Evolutionary conservation across 2,329 filamentous ascomycete genomes (phyloP).

Genomic region (Mycosphaerella arachidis): DNA sequence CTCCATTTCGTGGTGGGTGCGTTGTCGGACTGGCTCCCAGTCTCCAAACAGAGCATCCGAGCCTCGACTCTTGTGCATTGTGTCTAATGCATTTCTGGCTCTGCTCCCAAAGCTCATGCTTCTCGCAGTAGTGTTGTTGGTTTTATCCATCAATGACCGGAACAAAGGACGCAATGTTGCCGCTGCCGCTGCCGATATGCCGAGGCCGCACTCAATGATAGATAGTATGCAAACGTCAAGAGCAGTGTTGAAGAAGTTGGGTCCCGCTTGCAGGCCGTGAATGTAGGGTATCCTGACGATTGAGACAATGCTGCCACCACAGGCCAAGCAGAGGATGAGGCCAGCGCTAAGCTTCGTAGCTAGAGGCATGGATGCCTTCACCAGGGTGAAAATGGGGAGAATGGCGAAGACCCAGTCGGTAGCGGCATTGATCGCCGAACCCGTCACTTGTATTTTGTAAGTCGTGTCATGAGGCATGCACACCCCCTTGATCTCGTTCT

Average conservation of each 20-base stretch:
- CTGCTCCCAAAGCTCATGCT: background rate
- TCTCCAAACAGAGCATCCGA: constrained; percentile 6
- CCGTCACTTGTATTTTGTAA: constrained; percentile 21
- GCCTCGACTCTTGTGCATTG: constrained; percentile 1
- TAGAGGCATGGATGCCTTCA: constrained; percentile 38
- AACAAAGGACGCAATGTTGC: constrained; percentile 34
- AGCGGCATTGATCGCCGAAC: constrained; percentile 33
- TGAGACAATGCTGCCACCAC: constrained; percentile 23
- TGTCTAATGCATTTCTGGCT: background rate
- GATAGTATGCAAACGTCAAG: constrained; percentile 30
- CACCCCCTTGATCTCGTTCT: constrained; percentile 15
- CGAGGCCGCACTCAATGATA: constrained; percentile 34
- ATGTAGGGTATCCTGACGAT: constrained; percentile 26
- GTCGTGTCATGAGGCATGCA: constrained; percentile 19
- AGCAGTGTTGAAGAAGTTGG: constrained; percentile 24
- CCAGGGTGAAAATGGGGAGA: constrained; percentile 39
- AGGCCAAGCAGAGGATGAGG: constrained; percentile 38
- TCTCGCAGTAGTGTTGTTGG: background rate
- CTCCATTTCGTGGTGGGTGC: background rate
- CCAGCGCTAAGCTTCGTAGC: constrained; percentile 40
- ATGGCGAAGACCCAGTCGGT: constrained; percentile 36
- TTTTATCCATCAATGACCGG: constrained; percentile 16
- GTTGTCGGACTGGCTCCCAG: background rate
- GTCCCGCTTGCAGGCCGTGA: constrained; percentile 13
- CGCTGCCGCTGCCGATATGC: constrained; percentile 32